Percentiles rank a stretch among this genome's conserved stretches.
Conservation (phyloP, 208 protist genomes). For the Blastocrithidia nonstop region DNA sequence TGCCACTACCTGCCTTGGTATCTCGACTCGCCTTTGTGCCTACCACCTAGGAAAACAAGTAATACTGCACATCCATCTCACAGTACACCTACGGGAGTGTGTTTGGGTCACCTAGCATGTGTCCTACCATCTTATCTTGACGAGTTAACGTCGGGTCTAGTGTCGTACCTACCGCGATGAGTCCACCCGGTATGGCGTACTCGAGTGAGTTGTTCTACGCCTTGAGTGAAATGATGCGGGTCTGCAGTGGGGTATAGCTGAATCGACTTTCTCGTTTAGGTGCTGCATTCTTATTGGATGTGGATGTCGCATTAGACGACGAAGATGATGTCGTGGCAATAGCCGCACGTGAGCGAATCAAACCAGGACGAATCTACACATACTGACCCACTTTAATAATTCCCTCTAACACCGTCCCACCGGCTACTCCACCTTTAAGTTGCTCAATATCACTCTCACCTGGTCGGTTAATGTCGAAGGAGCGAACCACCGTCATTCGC, state of each 20-base stretch:
- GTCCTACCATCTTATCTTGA: slow-evolving; percentile 96
- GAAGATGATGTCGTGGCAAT: no score
- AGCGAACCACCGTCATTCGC: slow-evolving; percentile 98
- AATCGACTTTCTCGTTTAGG: slow-evolving; percentile 78
- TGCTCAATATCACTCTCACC: slow-evolving; percentile 90
- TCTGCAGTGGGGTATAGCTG: slow-evolving; percentile 92
- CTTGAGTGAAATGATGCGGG: slow-evolving; percentile 89
- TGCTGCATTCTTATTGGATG: no score
- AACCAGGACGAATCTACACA: slow-evolving; percentile 98
- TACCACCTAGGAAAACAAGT: slow-evolving; percentile 93
- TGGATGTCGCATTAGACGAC: no score
- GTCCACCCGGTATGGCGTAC: slow-evolving; percentile 98
- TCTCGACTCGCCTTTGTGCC: slow-evolving; percentile 61
- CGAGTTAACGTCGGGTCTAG: slow-evolving; percentile 98
- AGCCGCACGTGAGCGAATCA: slow-evolving; percentile 59
- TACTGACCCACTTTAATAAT: slow-evolving; percentile 95
- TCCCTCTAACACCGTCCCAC: slow-evolving; percentile 96
- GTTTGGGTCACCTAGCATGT: slow-evolving; percentile 79
- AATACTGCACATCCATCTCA: slow-evolving; percentile 96
- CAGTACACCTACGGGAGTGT: slow-evolving; percentile 94
- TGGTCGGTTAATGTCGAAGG: slow-evolving; percentile 99
- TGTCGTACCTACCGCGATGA: slow-evolving; percentile 99
- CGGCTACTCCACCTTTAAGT: slow-evolving; percentile 96
- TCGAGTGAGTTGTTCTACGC: slow-evolving; percentile 97
- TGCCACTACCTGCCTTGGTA: slow-evolving; percentile 21